phyloP scores from a whole-genome alignment of 352 stramenopile species.

The Elongisporangium senticosum region DNA sequence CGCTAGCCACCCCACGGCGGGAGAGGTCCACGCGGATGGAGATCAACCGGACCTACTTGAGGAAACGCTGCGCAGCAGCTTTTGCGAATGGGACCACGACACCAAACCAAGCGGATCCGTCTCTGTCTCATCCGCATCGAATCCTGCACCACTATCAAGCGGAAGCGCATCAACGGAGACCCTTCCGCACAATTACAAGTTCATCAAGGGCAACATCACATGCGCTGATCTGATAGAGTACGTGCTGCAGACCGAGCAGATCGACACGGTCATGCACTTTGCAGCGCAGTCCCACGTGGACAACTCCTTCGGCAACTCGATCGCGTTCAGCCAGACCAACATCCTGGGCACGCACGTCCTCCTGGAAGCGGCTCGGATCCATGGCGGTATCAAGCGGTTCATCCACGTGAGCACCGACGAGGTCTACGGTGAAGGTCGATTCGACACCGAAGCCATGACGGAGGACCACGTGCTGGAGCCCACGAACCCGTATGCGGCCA shows the following conservation, averaged over 20 bases:
- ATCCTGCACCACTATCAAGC: not conserved
- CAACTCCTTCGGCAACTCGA: slow-evolving; percentile 98
- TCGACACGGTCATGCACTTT: slow-evolving; percentile 99
- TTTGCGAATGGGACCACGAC: slow-evolving; percentile 43
- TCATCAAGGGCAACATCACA: slow-evolving; percentile 97
- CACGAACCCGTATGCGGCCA: slow-evolving; percentile 98
- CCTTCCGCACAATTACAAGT: slow-evolving; percentile 87
- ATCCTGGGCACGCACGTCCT: slow-evolving; percentile 97
- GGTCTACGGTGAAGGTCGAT: slow-evolving; percentile 95
- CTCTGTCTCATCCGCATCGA: not conserved
- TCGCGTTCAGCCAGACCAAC: slow-evolving; percentile 98
- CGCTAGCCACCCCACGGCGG: too few relatives aligned
- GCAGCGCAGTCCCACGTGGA: slow-evolving; percentile 97
- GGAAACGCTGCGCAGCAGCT: slow-evolving; percentile 38
- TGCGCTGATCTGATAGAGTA: slow-evolving; percentile 93
- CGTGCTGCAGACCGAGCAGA: slow-evolving; percentile 91
- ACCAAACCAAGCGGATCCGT: not conserved
- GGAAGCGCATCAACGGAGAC: slow-evolving; percentile 9
- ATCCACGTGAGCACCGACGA: slow-evolving; percentile 98
- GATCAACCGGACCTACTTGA: not conserved
- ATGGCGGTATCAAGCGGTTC: slow-evolving; percentile 89
- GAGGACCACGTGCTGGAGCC: slow-evolving; percentile 94
- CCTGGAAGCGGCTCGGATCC: slow-evolving; percentile 92
- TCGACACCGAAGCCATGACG: slow-evolving; percentile 89
- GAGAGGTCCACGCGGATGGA: not conserved